A percentile compares a stretch with the other conserved stretches of the same genome.
Evolutionary conservation across 2,329 filamentous ascomycete species (phyloP).

Genomic region (Teratosphaeriaceae sp.): DNA sequence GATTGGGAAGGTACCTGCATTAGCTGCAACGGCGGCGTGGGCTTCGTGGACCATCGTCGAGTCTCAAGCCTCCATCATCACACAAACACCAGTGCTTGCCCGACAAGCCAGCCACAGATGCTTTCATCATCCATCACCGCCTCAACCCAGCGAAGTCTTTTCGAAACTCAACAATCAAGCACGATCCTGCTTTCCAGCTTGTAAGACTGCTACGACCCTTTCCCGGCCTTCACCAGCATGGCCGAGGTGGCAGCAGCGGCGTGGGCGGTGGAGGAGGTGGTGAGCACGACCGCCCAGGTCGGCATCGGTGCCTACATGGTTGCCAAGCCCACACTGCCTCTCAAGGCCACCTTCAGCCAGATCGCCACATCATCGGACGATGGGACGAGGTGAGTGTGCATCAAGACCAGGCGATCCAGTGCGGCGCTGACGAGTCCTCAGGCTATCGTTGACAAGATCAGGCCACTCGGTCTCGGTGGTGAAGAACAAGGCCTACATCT

Average conservation of each 20-base stretch:
- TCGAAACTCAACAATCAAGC: too few species aligned
- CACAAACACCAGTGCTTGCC: too few species aligned
- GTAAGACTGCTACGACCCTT: too few species aligned
- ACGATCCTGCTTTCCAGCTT: too few species aligned
- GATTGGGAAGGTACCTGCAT: conserved; percentile 3
- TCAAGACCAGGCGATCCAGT: neutral
- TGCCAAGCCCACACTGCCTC: conserved; percentile 36
- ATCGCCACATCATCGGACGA: conserved; percentile 34
- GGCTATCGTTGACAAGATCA: conserved; percentile 24
- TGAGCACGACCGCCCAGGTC: conserved; percentile 33
- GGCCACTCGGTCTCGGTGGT: conserved; percentile 36
- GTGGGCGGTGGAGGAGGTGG: conserved; percentile 34
- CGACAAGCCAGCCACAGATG: too few species aligned
- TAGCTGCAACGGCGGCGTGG: neutral
- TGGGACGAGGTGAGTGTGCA: conserved; percentile 18
- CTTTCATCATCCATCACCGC: too few species aligned
- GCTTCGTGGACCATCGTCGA: neutral
- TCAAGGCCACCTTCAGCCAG: conserved; percentile 36
- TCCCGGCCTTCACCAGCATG: conserved; percentile 18
- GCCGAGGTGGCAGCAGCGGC: conserved; percentile 35
- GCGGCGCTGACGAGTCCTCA: conserved; percentile 7
- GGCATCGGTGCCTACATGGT: conserved; percentile 36
- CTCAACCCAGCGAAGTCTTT: too few species aligned
- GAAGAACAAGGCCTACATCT: conserved; percentile 39
- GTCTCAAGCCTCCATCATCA: neutral